phyloP scores from a whole-genome alignment of 2,329 filamentous ascomycete species.

The Zasmidium angulare region DNA sequence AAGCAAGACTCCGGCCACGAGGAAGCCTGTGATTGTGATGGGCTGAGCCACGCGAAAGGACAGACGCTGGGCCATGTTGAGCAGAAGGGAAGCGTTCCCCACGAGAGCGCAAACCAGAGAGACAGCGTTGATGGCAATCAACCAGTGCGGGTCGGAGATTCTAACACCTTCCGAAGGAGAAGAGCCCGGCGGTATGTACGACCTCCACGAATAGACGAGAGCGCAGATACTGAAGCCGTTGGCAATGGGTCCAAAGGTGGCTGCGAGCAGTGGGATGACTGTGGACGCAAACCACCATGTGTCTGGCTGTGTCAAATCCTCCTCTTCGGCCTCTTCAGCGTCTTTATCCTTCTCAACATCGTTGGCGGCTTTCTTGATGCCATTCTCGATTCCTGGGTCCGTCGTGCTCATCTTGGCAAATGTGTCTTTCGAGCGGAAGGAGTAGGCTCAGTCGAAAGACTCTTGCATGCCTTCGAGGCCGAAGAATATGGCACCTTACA shows the following conservation, averaged over 20 bases:
- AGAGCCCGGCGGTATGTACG: slow-evolving; percentile 23
- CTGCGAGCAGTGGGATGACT: slow-evolving; percentile 57
- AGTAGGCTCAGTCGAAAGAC: neutral
- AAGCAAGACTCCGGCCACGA: slow-evolving; percentile 54
- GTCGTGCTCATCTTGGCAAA: slow-evolving; percentile 27
- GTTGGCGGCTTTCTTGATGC: slow-evolving; percentile 48
- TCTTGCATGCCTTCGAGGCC: neutral
- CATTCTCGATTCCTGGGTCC: slow-evolving; percentile 55
- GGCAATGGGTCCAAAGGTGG: slow-evolving; percentile 42
- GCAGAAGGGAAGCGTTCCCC: slow-evolving; percentile 55
- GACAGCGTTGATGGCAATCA: slow-evolving; percentile 52
- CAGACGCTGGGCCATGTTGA: slow-evolving; percentile 60
- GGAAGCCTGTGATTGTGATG: slow-evolving; percentile 61
- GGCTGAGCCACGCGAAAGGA: slow-evolving; percentile 58
- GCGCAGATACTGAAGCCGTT: slow-evolving; percentile 46
- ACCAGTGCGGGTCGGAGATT: slow-evolving; percentile 57
- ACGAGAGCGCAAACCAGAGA: slow-evolving; percentile 55
- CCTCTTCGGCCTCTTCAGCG: slow-evolving; percentile 42
- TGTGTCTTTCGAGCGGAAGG: neutral
- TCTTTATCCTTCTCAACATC: slow-evolving; percentile 39
- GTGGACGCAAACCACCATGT: slow-evolving; percentile 64
- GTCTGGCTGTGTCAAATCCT: slow-evolving; percentile 43
- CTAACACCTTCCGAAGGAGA: slow-evolving; percentile 40
- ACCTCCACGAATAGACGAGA: slow-evolving; percentile 57
- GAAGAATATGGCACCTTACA: neutral